Evolutionary conservation across 768 basidiomycete species (phyloP).

Genomic region (Brasilioporus rufonigricans): DNA sequence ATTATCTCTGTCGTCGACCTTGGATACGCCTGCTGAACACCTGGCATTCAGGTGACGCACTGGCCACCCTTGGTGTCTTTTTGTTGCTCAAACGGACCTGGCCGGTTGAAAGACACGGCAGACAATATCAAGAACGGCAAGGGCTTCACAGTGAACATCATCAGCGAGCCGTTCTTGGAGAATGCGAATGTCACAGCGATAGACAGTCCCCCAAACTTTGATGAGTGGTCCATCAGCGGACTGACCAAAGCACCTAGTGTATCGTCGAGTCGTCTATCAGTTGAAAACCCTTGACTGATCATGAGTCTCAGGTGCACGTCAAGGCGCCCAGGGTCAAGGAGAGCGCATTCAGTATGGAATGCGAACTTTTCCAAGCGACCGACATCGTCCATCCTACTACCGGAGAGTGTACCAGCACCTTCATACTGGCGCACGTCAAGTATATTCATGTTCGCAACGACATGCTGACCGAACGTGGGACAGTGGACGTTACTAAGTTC

Average conservation of each 20-base stretch:
- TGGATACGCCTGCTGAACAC: neutral
- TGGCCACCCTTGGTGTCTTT: constrained; percentile 39
- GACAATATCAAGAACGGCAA: constrained; percentile 41
- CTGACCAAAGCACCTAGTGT: constrained; percentile 20
- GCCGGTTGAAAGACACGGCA: constrained; percentile 40
- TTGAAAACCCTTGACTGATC: neutral
- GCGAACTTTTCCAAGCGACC: constrained; percentile 38
- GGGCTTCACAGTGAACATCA: constrained; percentile 50
- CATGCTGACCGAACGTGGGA: constrained; percentile 35
- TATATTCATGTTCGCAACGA: constrained; percentile 43
- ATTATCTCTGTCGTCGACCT: neutral
- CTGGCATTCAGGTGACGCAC: constrained; percentile 17
- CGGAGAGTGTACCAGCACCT: constrained; percentile 24
- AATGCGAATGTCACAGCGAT: constrained; percentile 37
- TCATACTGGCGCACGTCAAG: constrained; percentile 39
- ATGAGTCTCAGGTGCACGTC: constrained; percentile 30
- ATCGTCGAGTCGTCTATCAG: neutral
- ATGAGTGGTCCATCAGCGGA: constrained; percentile 41
- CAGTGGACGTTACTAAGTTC: constrained; percentile 36
- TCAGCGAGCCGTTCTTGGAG: constrained; percentile 47
- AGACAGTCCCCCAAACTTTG: constrained; percentile 35
- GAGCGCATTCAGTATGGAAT: constrained; percentile 49
- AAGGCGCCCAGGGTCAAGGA: constrained; percentile 41
- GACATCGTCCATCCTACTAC: constrained; percentile 31
- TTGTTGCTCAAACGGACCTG: constrained; percentile 17